These are phyloP conservation scores for Santalum album DNA, from an alignment of 164 flowering plant species.

Conservation along the genomic window DNA sequence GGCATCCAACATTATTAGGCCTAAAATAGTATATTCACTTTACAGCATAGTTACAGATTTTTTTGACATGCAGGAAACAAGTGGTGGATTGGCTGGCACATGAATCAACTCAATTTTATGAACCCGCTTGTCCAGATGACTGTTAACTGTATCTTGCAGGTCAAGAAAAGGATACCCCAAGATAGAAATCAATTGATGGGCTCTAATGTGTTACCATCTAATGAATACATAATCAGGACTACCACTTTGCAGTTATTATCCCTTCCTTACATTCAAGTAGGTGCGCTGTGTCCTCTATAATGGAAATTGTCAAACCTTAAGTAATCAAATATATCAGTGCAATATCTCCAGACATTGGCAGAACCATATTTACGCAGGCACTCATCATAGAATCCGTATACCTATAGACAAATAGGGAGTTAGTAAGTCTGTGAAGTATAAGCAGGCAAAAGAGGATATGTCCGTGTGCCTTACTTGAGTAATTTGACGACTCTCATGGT, in stretches of 20 bases:
- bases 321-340: slow-evolving; percentile 98
- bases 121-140: neutral
- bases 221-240: neutral
- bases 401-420: slow-evolving; percentile 38
- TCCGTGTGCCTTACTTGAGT: slow-evolving; percentile 78
- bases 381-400: slow-evolving; percentile 98
- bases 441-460: no score
- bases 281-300: slow-evolving; percentile 1
- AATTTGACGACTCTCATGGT: slow-evolving; percentile 98
- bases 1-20: no score
- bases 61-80: no score
- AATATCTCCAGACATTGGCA: slow-evolving; percentile 99
- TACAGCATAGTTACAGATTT: no score
- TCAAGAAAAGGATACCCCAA: neutral
- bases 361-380: slow-evolving; percentile 97
- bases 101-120: neutral
- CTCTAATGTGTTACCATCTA: neutral
- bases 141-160: neutral
- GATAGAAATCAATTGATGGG: neutral
- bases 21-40: no score
- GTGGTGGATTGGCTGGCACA: no score
- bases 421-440: slow-evolving; percentile 1
- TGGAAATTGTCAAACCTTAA: slow-evolving; percentile 50
- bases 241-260: neutral
- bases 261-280: slow-evolving; percentile 5